phyloP scores from a whole-genome alignment of 257 asterid genomes.

The Nicotiana otophora region DNA sequence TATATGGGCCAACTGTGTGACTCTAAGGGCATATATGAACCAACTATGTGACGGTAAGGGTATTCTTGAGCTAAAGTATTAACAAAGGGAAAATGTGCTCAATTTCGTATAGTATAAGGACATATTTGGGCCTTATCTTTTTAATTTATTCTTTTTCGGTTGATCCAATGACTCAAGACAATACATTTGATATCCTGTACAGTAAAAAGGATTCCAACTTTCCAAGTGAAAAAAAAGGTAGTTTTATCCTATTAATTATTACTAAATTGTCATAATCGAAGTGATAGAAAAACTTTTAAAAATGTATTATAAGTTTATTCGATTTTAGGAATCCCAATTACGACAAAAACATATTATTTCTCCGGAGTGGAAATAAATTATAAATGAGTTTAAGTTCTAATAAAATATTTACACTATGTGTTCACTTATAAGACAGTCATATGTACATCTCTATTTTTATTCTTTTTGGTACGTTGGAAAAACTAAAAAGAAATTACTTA shows the following conservation, averaged over 20 bases:
- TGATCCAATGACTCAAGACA: not conserved
- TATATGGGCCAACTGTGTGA: no score
- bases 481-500: no score
- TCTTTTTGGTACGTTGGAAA: no score
- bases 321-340: not conserved
- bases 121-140: no score
- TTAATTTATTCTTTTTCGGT: not conserved
- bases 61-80: no score
- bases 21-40: no score
- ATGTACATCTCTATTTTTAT: no score
- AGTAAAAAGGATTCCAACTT: not conserved
- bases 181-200: not conserved
- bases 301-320: no score
- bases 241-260: not conserved
- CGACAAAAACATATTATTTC: not conserved
- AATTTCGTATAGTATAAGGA: no score
- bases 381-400: not conserved
- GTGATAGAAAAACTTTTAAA: not conserved
- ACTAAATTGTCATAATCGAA: not conserved
- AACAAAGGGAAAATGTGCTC: no score
- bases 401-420: no score
- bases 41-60: no score
- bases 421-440: not conserved
- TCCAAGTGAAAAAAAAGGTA: not conserved
- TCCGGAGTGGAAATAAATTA: not conserved